These are phyloP conservation scores for Arachis hypogaea DNA, from an alignment of 306 rosid species.

Conservation along the genomic window DNA sequence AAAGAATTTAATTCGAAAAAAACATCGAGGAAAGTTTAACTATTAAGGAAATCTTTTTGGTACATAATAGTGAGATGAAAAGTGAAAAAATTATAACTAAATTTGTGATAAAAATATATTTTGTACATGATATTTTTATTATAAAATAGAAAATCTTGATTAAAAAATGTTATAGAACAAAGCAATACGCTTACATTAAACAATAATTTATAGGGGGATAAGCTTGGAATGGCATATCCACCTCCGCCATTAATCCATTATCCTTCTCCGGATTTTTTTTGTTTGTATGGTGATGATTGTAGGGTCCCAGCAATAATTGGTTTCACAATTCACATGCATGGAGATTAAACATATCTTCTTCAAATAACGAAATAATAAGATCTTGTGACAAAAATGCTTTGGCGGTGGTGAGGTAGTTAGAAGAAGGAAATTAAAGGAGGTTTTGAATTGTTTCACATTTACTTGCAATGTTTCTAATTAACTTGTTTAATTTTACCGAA, in stretches of 20 bases:
- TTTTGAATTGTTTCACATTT: no score
- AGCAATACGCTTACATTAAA: neutral
- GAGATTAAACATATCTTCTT: slow-evolving; percentile 29
- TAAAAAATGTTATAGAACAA: no score
- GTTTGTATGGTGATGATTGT: slow-evolving; percentile 55
- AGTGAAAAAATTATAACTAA: no score
- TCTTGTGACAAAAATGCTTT: no score
- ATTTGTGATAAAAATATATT: no score
- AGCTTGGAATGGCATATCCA: slow-evolving; percentile 52
- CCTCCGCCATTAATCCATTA: slow-evolving; percentile 40
- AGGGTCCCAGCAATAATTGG: slow-evolving; percentile 68
- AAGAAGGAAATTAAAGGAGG: no score
- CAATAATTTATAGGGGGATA: slow-evolving; percentile 33
- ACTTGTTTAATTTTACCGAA: no score
- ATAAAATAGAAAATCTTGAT: no score
- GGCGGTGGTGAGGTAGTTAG: no score
- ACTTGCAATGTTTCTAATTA: no score
- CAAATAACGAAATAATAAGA: slow-evolving; percentile 33
- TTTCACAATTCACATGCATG: slow-evolving; percentile 56
- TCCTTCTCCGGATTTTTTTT: slow-evolving; percentile 55
- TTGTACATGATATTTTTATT: no score
- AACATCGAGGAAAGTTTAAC: slow-evolving; percentile 28
- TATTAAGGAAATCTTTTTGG: neutral
- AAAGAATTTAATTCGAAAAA: slow-evolving; percentile 43
- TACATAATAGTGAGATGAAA: no score